phyloP scores from a whole-genome alignment of 1,284 basidiomycete genomes.

The Sanguinoderma infundibulare region DNA sequence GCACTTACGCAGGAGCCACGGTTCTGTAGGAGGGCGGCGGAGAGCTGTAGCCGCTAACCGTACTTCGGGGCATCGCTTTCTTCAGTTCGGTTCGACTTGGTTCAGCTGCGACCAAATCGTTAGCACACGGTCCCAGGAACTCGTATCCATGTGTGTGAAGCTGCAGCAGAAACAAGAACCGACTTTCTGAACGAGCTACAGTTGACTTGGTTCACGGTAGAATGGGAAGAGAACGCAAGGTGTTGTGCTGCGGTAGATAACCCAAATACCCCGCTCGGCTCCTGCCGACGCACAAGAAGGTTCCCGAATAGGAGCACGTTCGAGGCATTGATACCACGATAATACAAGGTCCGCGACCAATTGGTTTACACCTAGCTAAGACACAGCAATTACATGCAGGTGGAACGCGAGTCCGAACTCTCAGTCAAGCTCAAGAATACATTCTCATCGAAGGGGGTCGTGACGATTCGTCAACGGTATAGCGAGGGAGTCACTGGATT shows the following conservation, averaged over 20 bases:
- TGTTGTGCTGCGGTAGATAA: constrained; percentile 1
- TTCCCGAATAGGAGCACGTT: no score
- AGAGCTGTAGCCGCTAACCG: background rate
- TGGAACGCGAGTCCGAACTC: no score
- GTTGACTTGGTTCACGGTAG: background rate
- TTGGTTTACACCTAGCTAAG: no score
- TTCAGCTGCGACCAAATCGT: background rate
- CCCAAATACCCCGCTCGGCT: background rate
- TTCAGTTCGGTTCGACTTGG: background rate
- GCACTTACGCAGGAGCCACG: background rate
- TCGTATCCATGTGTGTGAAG: background rate
- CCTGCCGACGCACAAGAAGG: background rate
- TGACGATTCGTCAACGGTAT: background rate
- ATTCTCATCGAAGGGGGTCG: background rate
- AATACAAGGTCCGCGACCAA: no score
- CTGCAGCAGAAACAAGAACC: background rate
- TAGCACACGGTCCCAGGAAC: no score
- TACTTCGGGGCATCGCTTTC: background rate
- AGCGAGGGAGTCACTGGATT: background rate
- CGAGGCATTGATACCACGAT: no score
- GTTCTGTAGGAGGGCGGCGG: background rate
- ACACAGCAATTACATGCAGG: no score
- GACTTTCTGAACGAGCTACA: background rate
- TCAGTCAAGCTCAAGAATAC: background rate
- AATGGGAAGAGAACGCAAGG: background rate